Base-by-base conservation (phyloP, 2,329 filamentous ascomycete genomes). In the Trichoderma sp. region DNA sequence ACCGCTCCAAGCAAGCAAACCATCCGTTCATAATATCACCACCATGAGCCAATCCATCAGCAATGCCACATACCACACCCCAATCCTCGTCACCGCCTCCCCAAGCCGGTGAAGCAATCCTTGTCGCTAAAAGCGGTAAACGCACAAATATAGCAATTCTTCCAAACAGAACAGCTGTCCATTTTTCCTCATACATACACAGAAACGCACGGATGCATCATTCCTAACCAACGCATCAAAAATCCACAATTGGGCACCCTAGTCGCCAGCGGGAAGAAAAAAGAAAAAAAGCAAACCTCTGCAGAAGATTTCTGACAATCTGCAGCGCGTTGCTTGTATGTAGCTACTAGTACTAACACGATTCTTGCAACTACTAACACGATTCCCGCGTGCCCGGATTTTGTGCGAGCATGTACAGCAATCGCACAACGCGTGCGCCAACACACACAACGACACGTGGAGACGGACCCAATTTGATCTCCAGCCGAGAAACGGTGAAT, bases 111-210 rank as follows among this genome's bases (percentile, higher is more conserved):
- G 39, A 47, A 60, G 6, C 11, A 69, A 69, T 61, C 66, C 66
- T 58, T 69, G 66, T 69, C 66, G n/a, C 56, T 61, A 69, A 69
- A n/a, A 61, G 66, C 66, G 66, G 66, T 69, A 69, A 69, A 61
- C 39, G 39, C 61, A 47, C 26, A 47, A n/a, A 47, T 64, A 34
- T n/a, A 60, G 18, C 32, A 4, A 5, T 34, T 21, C n/a, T 28
- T 58, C 11, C n/a, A 30, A 60, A 34, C 57, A 60, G 57, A 60
- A 60, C 57, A 60, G 57, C 57, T 60, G 57, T 60, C 57, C 57
- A 60, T 60, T 60, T n/a, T 60, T 21, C 26, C 15, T 57, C 12
- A 43, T 18, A 9, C 28, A 34, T 34, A 24, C 18, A 58, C 32
- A 32, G 26, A 21, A 24, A 63, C 34, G 60, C 60, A 47, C 60